phyloP scores from a whole-genome alignment of 352 stramenopile species.

The Phytophthora macrochlamydospora region DNA sequence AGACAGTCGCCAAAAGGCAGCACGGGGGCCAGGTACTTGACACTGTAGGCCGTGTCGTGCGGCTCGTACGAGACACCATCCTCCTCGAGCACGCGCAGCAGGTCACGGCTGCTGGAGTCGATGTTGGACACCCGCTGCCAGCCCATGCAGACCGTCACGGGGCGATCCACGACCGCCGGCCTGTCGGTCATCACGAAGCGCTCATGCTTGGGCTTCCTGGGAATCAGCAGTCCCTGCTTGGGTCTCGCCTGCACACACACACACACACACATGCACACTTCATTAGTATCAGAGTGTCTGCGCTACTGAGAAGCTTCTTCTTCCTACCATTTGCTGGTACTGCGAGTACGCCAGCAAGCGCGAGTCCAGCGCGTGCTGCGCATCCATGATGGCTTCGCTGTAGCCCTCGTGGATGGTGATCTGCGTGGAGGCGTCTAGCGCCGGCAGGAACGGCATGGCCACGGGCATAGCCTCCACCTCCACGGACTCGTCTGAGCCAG shows the following conservation, averaged over 20 bases:
- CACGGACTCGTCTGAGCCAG: constrained; percentile 41
- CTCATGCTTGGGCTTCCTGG: constrained; percentile 52
- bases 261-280: constrained; percentile 12
- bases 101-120: constrained; percentile 72
- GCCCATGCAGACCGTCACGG: constrained; percentile 86
- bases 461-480: constrained; percentile 58
- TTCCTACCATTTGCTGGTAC: constrained; percentile 77
- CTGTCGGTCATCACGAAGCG: constrained; percentile 65
- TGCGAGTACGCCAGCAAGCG: constrained; percentile 83
- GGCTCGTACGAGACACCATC: constrained; percentile 85
- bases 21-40: constrained; percentile 88
- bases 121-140: constrained; percentile 83
- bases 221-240: constrained; percentile 69
- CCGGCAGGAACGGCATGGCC: constrained; percentile 69
- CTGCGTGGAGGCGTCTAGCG: constrained; percentile 83
- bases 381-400: constrained; percentile 73
- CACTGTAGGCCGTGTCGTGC: constrained; percentile 87
- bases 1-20: constrained; percentile 86
- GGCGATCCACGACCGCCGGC: constrained; percentile 66
- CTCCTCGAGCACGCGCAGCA: constrained; percentile 81
- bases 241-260: constrained; percentile 41
- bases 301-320: constrained; percentile 1
- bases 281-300: not conserved
- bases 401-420: constrained; percentile 87
- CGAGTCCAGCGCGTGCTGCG: constrained; percentile 76